Base-by-base conservation (phyloP, 2,329 filamentous ascomycete species). In the Aspergillus latus region DNA sequence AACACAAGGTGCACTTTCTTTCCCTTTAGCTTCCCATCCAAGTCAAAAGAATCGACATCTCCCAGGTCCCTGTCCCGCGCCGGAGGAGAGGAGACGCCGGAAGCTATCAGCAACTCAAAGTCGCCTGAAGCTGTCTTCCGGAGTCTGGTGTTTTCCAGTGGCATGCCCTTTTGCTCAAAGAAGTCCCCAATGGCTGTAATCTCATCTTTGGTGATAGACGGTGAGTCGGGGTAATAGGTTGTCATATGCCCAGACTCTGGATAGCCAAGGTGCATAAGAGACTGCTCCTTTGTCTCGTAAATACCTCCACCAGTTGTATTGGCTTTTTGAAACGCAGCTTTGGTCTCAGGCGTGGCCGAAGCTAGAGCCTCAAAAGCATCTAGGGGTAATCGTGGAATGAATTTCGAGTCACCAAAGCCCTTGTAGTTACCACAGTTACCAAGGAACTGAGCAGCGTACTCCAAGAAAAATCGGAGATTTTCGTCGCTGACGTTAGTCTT, bases 361-460 rank as follows among this genome's bases (percentile, higher is more conserved):
- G 87, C 86, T 34, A 93, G 78, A 58, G 86, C 82, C 49, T 84
- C 81, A 58, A 92, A 82, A 4, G 80, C 82, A 57, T 83, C 82
- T 63, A 86, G 82, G 5, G 81, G 78, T 66, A 88, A 84, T 64
- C 89, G 82, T 2, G 90, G 90, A 56, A 94, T 82, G 69, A 94
- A 92, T 71, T 94, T 94, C 66, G 87, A 84, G 73, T 94, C 89
- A 43, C 90, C 90, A 66, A 92, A 93, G 64, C 88, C 88, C 77
- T 93, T 93, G 77, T 93, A 94, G 74, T 94, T 94, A 61, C 90
- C 89, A 59, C 81, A 82, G 69, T 93, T 94, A 44, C 88, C 88
- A 2, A 94, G 78, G 72, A 94, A 92, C 73, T 90, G 88, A 30
- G 84, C 85, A 6, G 88, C 82, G 72, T 93, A 94, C 71, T 92